Percentiles rank a stretch among this genome's conserved stretches.
These are phyloP conservation scores for Geotrichum macrosporum DNA, from an alignment of 1,139 yeast species.

Conservation along the genomic window DNA sequence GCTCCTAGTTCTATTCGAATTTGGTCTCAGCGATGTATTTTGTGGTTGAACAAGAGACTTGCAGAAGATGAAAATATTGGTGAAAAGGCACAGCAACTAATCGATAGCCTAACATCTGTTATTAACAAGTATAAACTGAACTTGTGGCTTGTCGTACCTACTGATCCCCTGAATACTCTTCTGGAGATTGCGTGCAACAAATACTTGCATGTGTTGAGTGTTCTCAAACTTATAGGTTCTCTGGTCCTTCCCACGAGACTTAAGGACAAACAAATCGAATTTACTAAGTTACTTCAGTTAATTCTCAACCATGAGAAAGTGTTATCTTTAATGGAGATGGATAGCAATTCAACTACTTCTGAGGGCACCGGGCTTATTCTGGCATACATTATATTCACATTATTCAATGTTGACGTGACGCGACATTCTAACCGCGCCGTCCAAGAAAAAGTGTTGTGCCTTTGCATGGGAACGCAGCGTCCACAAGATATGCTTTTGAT, in stretches of 20 bases:
- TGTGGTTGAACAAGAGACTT: constrained; percentile 32
- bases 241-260: constrained; percentile 39
- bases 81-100: constrained; percentile 14
- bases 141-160: constrained; percentile 49
- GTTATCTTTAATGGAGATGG: constrained; percentile 16
- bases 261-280: constrained; percentile 38
- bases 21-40: constrained; percentile 26
- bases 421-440: constrained; percentile 47
- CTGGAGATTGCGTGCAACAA: constrained; percentile 56
- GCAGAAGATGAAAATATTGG: constrained; percentile 27
- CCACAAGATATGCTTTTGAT: constrained; percentile 62
- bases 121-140: constrained; percentile 25
- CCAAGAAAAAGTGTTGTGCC: constrained; percentile 47
- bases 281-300: constrained; percentile 58
- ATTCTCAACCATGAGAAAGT: constrained; percentile 48
- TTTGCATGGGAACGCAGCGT: constrained; percentile 59
- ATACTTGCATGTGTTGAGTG: constrained; percentile 46
- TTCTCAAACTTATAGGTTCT: constrained; percentile 46
- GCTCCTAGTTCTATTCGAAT: constrained; percentile 18
- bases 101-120: constrained; percentile 8
- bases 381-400: constrained; percentile 29
- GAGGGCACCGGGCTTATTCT: constrained; percentile 20
- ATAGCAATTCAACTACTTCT: constrained; percentile 2
- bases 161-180: constrained; percentile 55
- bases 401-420: constrained; percentile 41